A percentile compares a stretch with the other conserved stretches of the same genome.
These are phyloP conservation scores for Carallia brachiata DNA, from an alignment of 345 rosid species.

Conservation along the genomic window DNA sequence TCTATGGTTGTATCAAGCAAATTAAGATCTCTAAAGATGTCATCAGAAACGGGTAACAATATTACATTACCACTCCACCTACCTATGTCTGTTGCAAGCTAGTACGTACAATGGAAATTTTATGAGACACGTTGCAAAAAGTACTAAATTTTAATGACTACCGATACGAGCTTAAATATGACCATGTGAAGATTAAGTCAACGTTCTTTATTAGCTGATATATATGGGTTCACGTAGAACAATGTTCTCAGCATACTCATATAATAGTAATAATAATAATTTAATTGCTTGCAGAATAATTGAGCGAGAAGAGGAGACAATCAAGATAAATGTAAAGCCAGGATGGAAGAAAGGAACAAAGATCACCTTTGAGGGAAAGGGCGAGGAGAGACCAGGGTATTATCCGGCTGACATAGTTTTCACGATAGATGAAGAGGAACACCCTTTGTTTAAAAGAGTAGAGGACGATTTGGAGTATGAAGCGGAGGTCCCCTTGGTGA, in stretches of 20 bases:
- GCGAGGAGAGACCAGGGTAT: constrained; percentile 75
- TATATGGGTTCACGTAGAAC: no score
- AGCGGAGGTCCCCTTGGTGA: constrained; percentile 65
- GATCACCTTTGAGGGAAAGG: constrained; percentile 83
- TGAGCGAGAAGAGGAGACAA: constrained; percentile 56
- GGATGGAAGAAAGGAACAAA: constrained; percentile 93
- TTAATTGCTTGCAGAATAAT: constrained; percentile 37
- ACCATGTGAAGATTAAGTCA: no score
- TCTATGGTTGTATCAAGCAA: constrained; percentile 58
- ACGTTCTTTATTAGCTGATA: no score
- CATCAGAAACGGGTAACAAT: constrained; percentile 56
- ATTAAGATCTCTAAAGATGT: constrained; percentile 57
- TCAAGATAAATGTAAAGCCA: constrained; percentile 64
- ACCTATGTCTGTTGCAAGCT: background rate
- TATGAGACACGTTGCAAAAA: no score
- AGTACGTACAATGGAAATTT: no score
- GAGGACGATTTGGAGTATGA: constrained; percentile 67
- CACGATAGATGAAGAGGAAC: constrained; percentile 57
- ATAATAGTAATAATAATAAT: no score
- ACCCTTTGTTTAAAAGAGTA: constrained; percentile 54
- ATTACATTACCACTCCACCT: background rate
- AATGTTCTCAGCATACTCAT: no score
- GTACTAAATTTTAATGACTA: no score
- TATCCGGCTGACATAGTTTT: constrained; percentile 64
- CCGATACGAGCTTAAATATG: no score